Evolutionary conservation across 2,329 filamentous ascomycete species (phyloP), one percentile per base, ranked within the genome.

Genomic region (Talaromyces rugulosus): DNA sequence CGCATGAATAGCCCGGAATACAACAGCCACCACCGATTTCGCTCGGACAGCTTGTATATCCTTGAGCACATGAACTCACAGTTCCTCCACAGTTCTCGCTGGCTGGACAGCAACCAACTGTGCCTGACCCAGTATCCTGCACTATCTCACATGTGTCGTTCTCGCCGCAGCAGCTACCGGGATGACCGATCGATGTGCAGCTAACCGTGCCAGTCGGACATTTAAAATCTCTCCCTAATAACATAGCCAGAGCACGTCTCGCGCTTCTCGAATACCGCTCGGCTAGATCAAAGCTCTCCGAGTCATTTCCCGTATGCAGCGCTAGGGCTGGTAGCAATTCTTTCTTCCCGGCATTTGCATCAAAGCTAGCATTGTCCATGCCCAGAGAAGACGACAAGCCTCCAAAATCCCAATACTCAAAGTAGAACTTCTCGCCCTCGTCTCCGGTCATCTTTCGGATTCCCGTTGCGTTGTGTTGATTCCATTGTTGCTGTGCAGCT

Each of bases 21-120:
- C 85, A 88, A 66, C 86, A 88, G 1, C 85, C 86, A 1, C 85
- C 85, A 50, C 85, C 86, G 3, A 78, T 68, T 53, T 76, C 80
- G 52, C 78, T 77, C 2, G 84, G 79, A 71, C 86, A 88, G 59
- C 77, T 80, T 5, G 78, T 80, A 69, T 86, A 87, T 7, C 83
- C 85, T 27, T 74, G 74, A 31, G 66, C 66, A 65, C 86, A 88
- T 4, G 67, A 71, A 2, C 78, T 78, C n/a, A 88, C 78, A 1
- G 73, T 66, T 11, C 81, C 80, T 2, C 78, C 78, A 67, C 86
- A 88, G 9, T 67, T 78, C 62, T 80, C 71, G 1, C 85, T 85
- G 30, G 72, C 68, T 1, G 82, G 80, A 76, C 86, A 89, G 66
- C 86, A 89, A 16, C 86, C 86, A 2, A 88, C 82, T 55, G 83